Percentiles rank a stretch among this genome's conserved stretches.
Evolutionary conservation across 2,329 filamentous ascomycete species (phyloP).

Genomic region (Pseudogymnoascus sp.): DNA sequence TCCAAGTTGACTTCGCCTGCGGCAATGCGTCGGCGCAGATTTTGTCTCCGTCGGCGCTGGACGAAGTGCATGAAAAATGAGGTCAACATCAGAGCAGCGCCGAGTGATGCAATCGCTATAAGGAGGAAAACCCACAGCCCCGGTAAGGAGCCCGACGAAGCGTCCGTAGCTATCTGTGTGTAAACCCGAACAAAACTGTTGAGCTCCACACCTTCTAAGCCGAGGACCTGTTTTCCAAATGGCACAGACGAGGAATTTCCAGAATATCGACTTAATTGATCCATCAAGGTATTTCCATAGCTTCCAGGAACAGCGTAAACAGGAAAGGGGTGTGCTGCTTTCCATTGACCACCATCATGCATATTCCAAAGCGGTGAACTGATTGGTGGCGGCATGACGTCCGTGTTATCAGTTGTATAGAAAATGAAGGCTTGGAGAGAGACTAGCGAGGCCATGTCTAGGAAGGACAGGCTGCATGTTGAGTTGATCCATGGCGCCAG

Average conservation of each 20-base stretch:
- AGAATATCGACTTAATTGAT: slow-evolving; percentile 66
- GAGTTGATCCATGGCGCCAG: slow-evolving; percentile 78
- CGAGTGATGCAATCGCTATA: slow-evolving; percentile 61
- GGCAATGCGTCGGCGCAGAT: slow-evolving; percentile 60
- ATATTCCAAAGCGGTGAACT: slow-evolving; percentile 62
- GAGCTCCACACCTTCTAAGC: slow-evolving; percentile 45
- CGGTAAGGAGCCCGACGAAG: slow-evolving; percentile 40
- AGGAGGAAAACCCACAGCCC: slow-evolving; percentile 74
- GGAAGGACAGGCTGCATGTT: slow-evolving; percentile 64
- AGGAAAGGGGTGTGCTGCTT: slow-evolving; percentile 60
- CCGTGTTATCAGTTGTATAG: slow-evolving; percentile 48
- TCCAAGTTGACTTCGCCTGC: slow-evolving; percentile 80
- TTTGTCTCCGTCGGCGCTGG: slow-evolving; percentile 60
- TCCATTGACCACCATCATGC: slow-evolving; percentile 63
- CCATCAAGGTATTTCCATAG: slow-evolving; percentile 59
- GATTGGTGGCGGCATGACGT: slow-evolving; percentile 53
- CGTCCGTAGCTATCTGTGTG: slow-evolving; percentile 40
- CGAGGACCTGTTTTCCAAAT: slow-evolving; percentile 46
- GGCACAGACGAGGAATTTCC: slow-evolving; percentile 59
- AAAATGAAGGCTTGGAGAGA: slow-evolving; percentile 56
- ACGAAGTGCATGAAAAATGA: slow-evolving; percentile 69
- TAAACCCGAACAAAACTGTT: slow-evolving; percentile 53
- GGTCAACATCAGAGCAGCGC: slow-evolving; percentile 57
- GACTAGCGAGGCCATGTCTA: slow-evolving; percentile 50
- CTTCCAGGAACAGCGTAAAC: slow-evolving; percentile 71